Evolutionary conservation across 2,329 filamentous ascomycete species (phyloP).

Genomic region (Penicillium sp.): DNA sequence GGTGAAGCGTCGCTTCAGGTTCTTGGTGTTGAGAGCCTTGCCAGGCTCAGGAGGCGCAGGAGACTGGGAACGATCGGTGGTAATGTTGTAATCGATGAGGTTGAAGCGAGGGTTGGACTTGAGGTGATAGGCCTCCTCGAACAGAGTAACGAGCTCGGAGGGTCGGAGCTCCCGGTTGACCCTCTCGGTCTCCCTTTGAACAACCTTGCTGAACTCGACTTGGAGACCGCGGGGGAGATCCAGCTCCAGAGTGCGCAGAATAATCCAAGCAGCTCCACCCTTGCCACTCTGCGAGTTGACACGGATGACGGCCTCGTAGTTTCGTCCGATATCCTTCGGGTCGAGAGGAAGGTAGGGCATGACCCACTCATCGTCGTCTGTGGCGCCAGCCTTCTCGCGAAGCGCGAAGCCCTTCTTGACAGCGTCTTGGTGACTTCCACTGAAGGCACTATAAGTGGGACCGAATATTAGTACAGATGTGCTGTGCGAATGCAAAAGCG

Average conservation of each 20-base stretch:
- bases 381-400: constrained; percentile 63
- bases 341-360: constrained; percentile 92
- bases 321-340: constrained; percentile 88
- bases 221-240: constrained; percentile 92
- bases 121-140: constrained; percentile 85
- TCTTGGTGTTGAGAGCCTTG: constrained; percentile 74
- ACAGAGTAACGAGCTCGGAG: constrained; percentile 82
- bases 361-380: constrained; percentile 71
- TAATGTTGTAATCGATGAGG: constrained; percentile 89
- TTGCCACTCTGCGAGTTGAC: constrained; percentile 98
- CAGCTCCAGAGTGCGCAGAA: constrained; percentile 83
- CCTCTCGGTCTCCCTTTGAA: constrained; percentile 78
- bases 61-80: constrained; percentile 75
- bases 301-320: constrained; percentile 96
- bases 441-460: constrained; percentile 1
- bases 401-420: constrained; percentile 83
- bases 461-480: constrained; percentile 43
- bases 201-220: constrained; percentile 83
- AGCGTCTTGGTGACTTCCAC: constrained; percentile 76
- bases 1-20: constrained; percentile 78
- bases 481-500: no score
- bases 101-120: constrained; percentile 80
- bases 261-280: constrained; percentile 91
- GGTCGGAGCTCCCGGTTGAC: constrained; percentile 82
- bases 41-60: constrained; percentile 68